Base-by-base conservation (phyloP, 495 filamentous ascomycete genomes). In the Aspergillus asperescens region DNA sequence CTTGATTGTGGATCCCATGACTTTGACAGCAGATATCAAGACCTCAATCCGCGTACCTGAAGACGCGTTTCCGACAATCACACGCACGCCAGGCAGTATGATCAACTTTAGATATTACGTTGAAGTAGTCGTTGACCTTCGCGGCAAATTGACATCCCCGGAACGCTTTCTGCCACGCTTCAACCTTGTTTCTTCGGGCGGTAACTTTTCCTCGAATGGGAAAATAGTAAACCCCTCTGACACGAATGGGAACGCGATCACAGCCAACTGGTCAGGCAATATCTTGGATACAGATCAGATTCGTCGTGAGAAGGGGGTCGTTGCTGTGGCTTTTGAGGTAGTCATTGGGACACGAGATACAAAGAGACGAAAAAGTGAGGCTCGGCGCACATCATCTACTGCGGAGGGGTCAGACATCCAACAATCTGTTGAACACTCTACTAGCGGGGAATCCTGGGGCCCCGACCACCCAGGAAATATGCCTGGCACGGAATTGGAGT, bases 81-180 rank as follows among this genome's bases (percentile, higher is more conserved):
- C 81, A 10, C 83, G 81, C 49, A 89, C 95, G 4, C 93, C 93
- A 0, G 89, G 91, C 18, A 82, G 84, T 20, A 90, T 96, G 79
- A 94, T 98, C 54, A 88, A 83, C 55, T 97, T 98, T 69, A 87
- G 85, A 57, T 97, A 98, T 62, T 88, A 87, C 57, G 79, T 96
- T 20, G 93, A 98, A 64, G 87, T 96, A 3, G 84, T 97, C 18
- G 78, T 96, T 2, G 93, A 98, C 61, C 73, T 96, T 7, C 89
- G 92, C 23, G 90, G 92, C 12, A 96, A 89, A 61, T 75, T 95
- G 4, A 81, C 83, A 18, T 81, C 83, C 5, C 77, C 79, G 34
- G 81, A 89, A 59, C 68, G 84, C 27, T 79, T 80, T 64, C 65
- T 85, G 56, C 78, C 79, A 48, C 77, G 78, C 44, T 67, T 80